Evolutionary conservation across 176 grass and related monocot genomes (phyloP), one percentile per base, ranked within the genome.

Genomic region (Oryza nivara): DNA sequence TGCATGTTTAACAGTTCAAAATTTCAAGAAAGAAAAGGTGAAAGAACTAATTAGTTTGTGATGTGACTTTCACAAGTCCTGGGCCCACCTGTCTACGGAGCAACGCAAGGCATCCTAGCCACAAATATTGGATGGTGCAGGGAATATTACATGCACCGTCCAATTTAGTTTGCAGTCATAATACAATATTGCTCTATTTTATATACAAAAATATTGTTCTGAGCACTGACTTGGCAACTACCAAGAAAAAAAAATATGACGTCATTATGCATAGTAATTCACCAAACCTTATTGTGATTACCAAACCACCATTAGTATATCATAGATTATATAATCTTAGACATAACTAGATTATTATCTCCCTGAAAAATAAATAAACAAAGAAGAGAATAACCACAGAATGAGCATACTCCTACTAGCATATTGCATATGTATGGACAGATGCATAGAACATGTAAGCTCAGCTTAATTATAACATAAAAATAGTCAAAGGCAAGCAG

Each of bases 181-280:
- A 6, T 56, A 56, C 51, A 58, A n/a, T 58, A n/a, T 19, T 58
- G 1, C 5, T 58, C 52, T 56, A 56, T 56, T 20, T 19, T 20
- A 20, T 58, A 16, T 5, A 38, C 16, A 58, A 58, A 58, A 47
- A 8, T 17, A 5, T 17, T 35, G 7, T 68, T 34, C 22, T 69
- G 35, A 68, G 46, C 23, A 76, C 11, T 17, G 85, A 82, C 65
- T 46, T 38, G 3, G 65, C 40, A 87, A 82, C 86, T 38, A 64
- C 79, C 65, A 47, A 15, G 2, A 34, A 2, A 63, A 76, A 6
- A 26, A 17, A 11, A 41, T 11, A 15, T 76, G 2, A 41, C 15
- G 23, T 51, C 17, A 10, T 40, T 46, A 16, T 25, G 56, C 20
- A 43, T 26, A 19, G 19, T 23, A 9, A 20, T 38, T 32, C 11